Conservation (phyloP, 768 basidiomycete genomes). For the Dentipellis fragilis region DNA sequence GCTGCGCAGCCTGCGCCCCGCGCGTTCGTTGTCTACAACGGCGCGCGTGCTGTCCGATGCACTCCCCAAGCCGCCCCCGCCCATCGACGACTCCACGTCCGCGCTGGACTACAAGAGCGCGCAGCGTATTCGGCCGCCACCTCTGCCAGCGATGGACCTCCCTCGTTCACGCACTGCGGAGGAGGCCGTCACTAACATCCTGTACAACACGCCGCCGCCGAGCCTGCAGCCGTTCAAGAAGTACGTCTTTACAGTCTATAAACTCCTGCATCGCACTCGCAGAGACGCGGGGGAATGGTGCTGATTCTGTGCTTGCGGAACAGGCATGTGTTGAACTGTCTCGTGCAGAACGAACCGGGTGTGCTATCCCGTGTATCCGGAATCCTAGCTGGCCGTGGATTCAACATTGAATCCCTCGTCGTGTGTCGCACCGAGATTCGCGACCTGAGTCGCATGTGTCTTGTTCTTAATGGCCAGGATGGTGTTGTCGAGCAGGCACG, state of each 20-base stretch:
- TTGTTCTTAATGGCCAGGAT: constrained; percentile 93
- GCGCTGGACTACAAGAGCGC: constrained; percentile 85
- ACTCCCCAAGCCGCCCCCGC: constrained; percentile 61
- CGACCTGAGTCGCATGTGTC: constrained; percentile 96
- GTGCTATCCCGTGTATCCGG: constrained; percentile 98
- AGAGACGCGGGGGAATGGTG: constrained; percentile 9
- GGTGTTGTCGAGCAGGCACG: constrained; percentile 96
- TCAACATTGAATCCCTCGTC: constrained; percentile 98
- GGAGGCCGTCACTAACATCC: constrained; percentile 94
- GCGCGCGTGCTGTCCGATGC: constrained; percentile 11
- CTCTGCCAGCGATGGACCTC: constrained; percentile 77
- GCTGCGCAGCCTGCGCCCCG: background rate
- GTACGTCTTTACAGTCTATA: constrained; percentile 30
- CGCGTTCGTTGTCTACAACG: constrained; percentile 18
- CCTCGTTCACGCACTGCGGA: constrained; percentile 80
- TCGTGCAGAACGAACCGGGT: constrained; percentile 98
- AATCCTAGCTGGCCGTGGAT: constrained; percentile 91
- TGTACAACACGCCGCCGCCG: constrained; percentile 93
- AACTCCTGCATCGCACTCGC: background rate
- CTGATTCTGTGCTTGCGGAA: background rate
- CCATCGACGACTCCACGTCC: constrained; percentile 89
- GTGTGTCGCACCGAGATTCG: constrained; percentile 97
- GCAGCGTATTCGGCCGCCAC: constrained; percentile 67
- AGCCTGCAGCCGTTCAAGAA: constrained; percentile 89
- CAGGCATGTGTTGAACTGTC: constrained; percentile 93